Evolutionary conservation across 805 yeast genomes (phyloP), one percentile per base, ranked within the genome.

Genomic region (Kurtzmaniella fragi): DNA sequence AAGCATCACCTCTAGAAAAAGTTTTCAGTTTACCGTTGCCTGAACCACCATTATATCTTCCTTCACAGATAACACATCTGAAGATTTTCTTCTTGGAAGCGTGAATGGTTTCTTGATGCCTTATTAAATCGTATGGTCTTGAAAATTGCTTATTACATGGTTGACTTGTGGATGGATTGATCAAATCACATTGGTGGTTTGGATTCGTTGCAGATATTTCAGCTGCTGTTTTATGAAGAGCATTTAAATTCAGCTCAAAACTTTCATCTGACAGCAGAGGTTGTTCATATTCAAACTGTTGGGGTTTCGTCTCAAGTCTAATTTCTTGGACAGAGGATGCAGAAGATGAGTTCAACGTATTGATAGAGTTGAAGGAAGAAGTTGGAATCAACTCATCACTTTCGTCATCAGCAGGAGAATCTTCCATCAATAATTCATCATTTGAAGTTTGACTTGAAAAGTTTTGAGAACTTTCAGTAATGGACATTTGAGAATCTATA

Each of bases 111-210:
- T 68, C 72, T 51, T 68, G 73, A 49, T 68, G 74, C 42, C 74
- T 60, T 15, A 68, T 64, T 46, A 68, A 57, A 49, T 68, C 74
- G 43, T 68, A 68, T 13, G 74, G 73, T 54, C 99, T 77, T 13
- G 97, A 88, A 56, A 91, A 91, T 53, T 80, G 80, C 62, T 85
- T 85, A 49, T 73, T 64, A 61, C 96, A 87, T 17, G 78, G 76
- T 44, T 67, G 56, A 13, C 84, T 80, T 0, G 85, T 77, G 20
- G 74, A 56, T 4, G 86, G 83, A 49, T 79, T 79, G 8, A 72
- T 59, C 58, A 81, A 65, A 40, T 64, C 67, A 56, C 90, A 83
- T 44, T 76, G 71, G 47, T 82, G 82, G 42, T 64, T 67, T 1
- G 68, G 65, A 41, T 62, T 61, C 17, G 50, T 54, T 15, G 61